A percentile compares a stretch with the other conserved stretches of the same genome.
Conservation (phyloP, 345 rosid genomes). For the Chamaenerion angustifolium region DNA sequence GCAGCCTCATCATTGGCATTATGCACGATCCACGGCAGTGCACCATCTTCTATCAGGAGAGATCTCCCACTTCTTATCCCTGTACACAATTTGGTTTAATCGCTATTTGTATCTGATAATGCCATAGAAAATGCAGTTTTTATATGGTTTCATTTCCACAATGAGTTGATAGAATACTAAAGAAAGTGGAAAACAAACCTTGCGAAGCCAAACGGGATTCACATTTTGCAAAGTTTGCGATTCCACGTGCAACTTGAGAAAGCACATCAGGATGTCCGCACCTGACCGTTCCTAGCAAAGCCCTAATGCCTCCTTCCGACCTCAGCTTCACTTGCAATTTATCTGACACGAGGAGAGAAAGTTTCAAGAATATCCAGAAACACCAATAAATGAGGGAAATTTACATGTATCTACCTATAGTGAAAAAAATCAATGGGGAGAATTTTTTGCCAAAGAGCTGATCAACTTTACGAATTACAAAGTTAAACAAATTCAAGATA, state of each 20-base stretch:
- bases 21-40: constrained; percentile 93
- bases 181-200: constrained; percentile 25
- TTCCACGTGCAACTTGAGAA: constrained; percentile 92
- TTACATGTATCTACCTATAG: background rate
- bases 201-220: constrained; percentile 75
- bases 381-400: background rate
- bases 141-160: no score
- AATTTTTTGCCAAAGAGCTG: no score
- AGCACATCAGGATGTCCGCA: constrained; percentile 89
- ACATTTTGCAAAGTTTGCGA: constrained; percentile 93
- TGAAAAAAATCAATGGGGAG: no score
- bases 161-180: background rate
- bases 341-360: constrained; percentile 27
- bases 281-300: constrained; percentile 86
- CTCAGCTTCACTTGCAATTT: constrained; percentile 72
- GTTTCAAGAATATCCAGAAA: background rate
- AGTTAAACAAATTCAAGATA: background rate
- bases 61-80: constrained; percentile 71
- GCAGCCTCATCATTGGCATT: constrained; percentile 80
- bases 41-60: constrained; percentile 75
- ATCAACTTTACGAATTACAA: no score
- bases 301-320: constrained; percentile 93
- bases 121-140: no score
- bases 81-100: constrained; percentile 8
- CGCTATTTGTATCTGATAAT: constrained; percentile 10